Base-by-base conservation (phyloP, 2,329 filamentous ascomycete species). In the Aspergillus latus region DNA sequence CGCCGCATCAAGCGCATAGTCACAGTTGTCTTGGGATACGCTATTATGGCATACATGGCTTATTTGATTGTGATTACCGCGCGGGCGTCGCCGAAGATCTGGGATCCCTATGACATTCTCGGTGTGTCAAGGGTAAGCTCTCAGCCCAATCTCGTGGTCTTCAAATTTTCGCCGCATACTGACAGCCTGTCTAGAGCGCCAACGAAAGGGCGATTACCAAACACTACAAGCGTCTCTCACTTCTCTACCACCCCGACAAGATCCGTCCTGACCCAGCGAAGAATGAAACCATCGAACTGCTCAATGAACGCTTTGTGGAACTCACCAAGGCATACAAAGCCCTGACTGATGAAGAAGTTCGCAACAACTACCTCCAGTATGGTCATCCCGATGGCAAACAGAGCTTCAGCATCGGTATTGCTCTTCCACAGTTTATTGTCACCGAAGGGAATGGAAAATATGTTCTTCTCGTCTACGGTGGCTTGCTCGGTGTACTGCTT, bases 351-450 rank as follows among this genome's bases (percentile, higher is more conserved):
- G 95, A 99, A 76, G 94, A 97, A 42, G 84, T 97, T 59, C 89
- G 94, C 69, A 96, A 96, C 77, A 99, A 99, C 79, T 99, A 90
- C 75, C 87, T 96, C 52, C 89, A 96, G 74, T 99, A 89, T 68
- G 94, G 94, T 54, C 92, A 99, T 74, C 94, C 94, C 5, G 94
- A 99, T 72, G 94, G 94, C 71, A 97, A 97, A 82, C 94, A 99
- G 78, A 93, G 92, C 73, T 94, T 92, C 76, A 97, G 92, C 77
- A 97, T 99, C 69, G 93, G 94, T 62, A 99, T 99, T 64, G 94
- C 93, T 45, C 83, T 99, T 45, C 94, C 94, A 45, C 88, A 94
- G 72, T 90, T 94, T 75, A 92, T 99, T 66, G 84, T 99, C 54
- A 89, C 90, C 11, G 91, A 97, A 64, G 93, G 92, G 54, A 95